Evolutionary conservation across 2,329 filamentous ascomycete species (phyloP), one percentile per base, ranked within the genome.

Genomic region (Rhytidhysteron rufulum): DNA sequence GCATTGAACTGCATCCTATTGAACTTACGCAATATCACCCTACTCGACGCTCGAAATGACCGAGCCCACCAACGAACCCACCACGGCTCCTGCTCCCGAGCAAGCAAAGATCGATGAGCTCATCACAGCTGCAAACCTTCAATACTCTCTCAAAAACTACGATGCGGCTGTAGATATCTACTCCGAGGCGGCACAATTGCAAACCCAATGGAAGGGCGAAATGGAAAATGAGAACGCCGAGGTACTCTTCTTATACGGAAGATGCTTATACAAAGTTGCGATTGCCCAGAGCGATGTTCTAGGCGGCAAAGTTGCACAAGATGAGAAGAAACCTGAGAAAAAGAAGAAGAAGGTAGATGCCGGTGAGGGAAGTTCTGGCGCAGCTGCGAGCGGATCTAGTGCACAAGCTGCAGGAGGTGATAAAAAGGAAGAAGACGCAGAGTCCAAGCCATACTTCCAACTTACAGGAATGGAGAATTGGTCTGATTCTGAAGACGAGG

Each of bases 401-500:
- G 71, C 69, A 49, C 40, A 62, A 8, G 57, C 63, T n/a, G 62
- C 68, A 37, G 71, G 72, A 42, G 54, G 67, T 2, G 55, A 60
- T 21, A 63, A 63, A 43, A 70, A 71, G n/a, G 69, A 69, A 16
- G 68, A 67, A 34, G 61, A 64, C 2, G 67, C 73, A 22, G 70
- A 66, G 4, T 85, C 84, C 64, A 91, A 90, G 63, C 82, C 87
- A 0, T 79, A 88, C 48, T 96, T 98, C 65, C 87, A 95, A 54
- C 95, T 98, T 60, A 85, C 82, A 4, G 93, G 93, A 42, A 91
- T 97, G 60, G 91, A 96, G 66, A 91, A 95, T 61, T 95, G 88
- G 71, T 61, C 58, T 3, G 83, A 86, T 40, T 87, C 84, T 1
- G 88, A 93, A 35, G 85, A 85, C 6, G 85, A 88, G 35, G 82